A percentile compares a stretch with the other conserved stretches of the same genome.
Evolutionary conservation across 257 asterid genomes (phyloP).

Genomic region (Petunia axillaris): DNA sequence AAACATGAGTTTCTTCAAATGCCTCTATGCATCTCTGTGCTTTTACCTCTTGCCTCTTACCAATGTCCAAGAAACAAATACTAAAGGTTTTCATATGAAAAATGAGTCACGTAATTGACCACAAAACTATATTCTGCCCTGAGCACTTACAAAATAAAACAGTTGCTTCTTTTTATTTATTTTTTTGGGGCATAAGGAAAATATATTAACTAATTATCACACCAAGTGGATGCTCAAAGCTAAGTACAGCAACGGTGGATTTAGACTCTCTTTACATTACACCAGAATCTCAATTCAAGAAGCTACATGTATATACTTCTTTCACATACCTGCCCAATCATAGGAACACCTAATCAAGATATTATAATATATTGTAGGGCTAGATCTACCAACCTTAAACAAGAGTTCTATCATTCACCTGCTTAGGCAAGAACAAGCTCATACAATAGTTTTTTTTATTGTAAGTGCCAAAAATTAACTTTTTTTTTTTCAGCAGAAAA

Average conservation of each 20-base stretch:
- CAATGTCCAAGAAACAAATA: not conserved
- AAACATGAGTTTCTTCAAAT: not conserved
- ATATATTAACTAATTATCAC: not conserved
- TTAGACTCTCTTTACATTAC: not conserved
- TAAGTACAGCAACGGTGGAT: not conserved
- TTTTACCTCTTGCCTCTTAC: not conserved
- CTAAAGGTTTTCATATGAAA: not conserved
- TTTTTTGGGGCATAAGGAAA: not conserved
- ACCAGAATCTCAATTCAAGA: constrained; percentile 1
- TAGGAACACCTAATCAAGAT: not conserved
- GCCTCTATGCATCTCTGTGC: not conserved
- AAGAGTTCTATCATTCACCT: not conserved
- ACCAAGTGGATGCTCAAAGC: constrained; percentile 8
- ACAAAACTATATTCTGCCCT: not conserved
- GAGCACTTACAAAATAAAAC: not conserved
- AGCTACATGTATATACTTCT: not conserved
- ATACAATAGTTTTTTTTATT: not conserved
- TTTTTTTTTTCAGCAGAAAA: not conserved
- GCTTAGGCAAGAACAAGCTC: constrained; percentile 8
- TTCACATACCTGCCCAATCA: not conserved
- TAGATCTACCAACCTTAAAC: constrained; percentile 8
- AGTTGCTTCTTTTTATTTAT: constrained; percentile 13
- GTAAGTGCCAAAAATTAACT: constrained; percentile 12
- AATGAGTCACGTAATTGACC: not conserved
- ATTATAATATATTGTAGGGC: not conserved